A percentile compares a stretch with the other conserved stretches of the same genome.
Conservation (phyloP, 1,284 basidiomycete species). For the Fereydounia khargensis region DNA sequence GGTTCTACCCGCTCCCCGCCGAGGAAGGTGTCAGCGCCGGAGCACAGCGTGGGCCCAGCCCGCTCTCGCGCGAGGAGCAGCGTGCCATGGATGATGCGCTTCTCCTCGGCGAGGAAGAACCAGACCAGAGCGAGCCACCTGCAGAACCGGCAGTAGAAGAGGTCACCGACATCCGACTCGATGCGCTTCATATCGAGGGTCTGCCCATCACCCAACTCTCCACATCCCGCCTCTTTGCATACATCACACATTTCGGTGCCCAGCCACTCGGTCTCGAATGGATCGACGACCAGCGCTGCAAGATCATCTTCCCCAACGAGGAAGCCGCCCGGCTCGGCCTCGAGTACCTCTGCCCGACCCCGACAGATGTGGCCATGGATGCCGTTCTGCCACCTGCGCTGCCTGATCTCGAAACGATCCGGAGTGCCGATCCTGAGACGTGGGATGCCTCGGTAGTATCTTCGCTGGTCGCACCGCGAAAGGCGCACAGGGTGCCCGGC, state of each 20-base stretch:
- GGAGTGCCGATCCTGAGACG: conserved; percentile 20
- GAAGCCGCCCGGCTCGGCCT: conserved; percentile 32
- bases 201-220: conserved; percentile 53
- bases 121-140: conserved; percentile 5
- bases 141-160: conserved; percentile 30
- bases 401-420: conserved; percentile 20
- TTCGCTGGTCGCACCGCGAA: conserved; percentile 28
- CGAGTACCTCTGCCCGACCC: conserved; percentile 39
- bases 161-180: conserved; percentile 37
- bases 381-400: conserved; percentile 1
- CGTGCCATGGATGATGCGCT: conserved; percentile 7
- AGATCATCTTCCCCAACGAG: conserved; percentile 47
- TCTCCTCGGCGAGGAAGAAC: conserved; percentile 6
- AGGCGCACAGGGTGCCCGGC: conserved; percentile 35
- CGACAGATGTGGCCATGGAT: neutral
- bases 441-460: conserved; percentile 23
- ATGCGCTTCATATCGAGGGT: conserved; percentile 47
- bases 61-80: conserved; percentile 6
- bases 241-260: conserved; percentile 47
- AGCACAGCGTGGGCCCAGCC: conserved; percentile 24
- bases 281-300: conserved; percentile 50
- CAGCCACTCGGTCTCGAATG: conserved; percentile 53
- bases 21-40: conserved; percentile 38
- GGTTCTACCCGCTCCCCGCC: conserved; percentile 36
- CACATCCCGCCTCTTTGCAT: conserved; percentile 53